phyloP scores from a whole-genome alignment of 2,329 filamentous ascomycete genomes.

The Eurotiales sp. region DNA sequence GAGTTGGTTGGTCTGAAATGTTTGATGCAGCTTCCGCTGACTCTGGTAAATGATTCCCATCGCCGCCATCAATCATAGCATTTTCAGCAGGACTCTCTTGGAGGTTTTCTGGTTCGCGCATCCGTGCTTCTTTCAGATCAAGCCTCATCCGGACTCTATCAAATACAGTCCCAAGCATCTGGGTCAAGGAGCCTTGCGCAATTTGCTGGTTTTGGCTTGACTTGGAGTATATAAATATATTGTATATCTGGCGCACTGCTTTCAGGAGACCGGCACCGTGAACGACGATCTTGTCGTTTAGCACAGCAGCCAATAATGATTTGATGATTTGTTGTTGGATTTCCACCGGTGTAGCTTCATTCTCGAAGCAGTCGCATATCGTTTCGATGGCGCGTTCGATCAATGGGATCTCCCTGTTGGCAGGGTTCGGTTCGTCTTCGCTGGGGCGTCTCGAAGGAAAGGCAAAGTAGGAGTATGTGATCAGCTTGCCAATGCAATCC shows the following conservation, averaged over 20 bases:
- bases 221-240: constrained; percentile 94
- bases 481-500: constrained; percentile 97
- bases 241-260: constrained; percentile 96
- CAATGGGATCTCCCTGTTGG: constrained; percentile 60
- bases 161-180: constrained; percentile 98
- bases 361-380: constrained; percentile 98
- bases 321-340: constrained; percentile 98
- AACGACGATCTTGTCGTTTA: constrained; percentile 98
- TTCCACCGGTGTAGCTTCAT: constrained; percentile 85
- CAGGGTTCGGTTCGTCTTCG: constrained; percentile 23
- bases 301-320: constrained; percentile 86
- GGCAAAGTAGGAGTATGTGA: constrained; percentile 98
- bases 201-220: constrained; percentile 94
- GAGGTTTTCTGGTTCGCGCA: constrained; percentile 41
- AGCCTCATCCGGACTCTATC: constrained; percentile 85
- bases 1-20: constrained; percentile 40
- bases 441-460: constrained; percentile 50
- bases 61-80: constrained; percentile 35
- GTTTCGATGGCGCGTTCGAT: constrained; percentile 98
- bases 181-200: constrained; percentile 91
- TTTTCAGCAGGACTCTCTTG: constrained; percentile 32
- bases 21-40: constrained; percentile 39
- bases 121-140: constrained; percentile 77
- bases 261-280: constrained; percentile 94
- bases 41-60: constrained; percentile 44